Evolutionary conservation across 768 basidiomycete genomes (phyloP).

Genomic region (Leccinum variicolor): DNA sequence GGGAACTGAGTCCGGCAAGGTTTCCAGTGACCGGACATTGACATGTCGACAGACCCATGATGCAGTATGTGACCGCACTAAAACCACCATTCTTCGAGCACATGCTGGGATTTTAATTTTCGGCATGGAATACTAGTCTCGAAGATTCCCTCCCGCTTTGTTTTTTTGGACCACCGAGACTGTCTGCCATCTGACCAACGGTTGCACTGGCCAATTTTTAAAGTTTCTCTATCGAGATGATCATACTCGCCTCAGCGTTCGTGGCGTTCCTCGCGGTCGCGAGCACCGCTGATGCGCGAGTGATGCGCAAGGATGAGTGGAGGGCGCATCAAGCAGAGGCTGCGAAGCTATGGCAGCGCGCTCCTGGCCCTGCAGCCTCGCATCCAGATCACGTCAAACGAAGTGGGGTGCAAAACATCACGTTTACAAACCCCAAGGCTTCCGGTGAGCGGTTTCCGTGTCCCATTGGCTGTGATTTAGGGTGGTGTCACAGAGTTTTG

Average conservation of each 20-base stretch:
- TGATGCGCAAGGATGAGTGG: constrained; percentile 39
- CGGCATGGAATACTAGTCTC: background rate
- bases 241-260: constrained; percentile 3
- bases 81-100: background rate
- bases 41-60: too few relatives aligned
- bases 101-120: background rate
- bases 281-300: constrained; percentile 12
- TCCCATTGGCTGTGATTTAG: background rate
- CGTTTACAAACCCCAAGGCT: constrained; percentile 64
- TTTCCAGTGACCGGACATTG: too few relatives aligned
- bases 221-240: constrained; percentile 7
- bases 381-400: background rate
- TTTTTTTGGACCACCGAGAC: background rate
- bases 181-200: background rate
- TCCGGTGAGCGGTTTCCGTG: constrained; percentile 37
- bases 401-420: constrained; percentile 56
- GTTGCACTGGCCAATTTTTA: background rate
- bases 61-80: background rate
- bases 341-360: constrained; percentile 32
- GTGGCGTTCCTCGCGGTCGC: constrained; percentile 9
- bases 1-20: too few relatives aligned
- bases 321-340: constrained; percentile 47
- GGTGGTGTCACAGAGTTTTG: constrained; percentile 50
- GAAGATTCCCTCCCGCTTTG: background rate
- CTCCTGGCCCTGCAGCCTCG: background rate